Percentiles rank a stretch among this genome's conserved stretches.
phyloP scores from a whole-genome alignment of 768 basidiomycete genomes.

The Phallus indusiatus region DNA sequence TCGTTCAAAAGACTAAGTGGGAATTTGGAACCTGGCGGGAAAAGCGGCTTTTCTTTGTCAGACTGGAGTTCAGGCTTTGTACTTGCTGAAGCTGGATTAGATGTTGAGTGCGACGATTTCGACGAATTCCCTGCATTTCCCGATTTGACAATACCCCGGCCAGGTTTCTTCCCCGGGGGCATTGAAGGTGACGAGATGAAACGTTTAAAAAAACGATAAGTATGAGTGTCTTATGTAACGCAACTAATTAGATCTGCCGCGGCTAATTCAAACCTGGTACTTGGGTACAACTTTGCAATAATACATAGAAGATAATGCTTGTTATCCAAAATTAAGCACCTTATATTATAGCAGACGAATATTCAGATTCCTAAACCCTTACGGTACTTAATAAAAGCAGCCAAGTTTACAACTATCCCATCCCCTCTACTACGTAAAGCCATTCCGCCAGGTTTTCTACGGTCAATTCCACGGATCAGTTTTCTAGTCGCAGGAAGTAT shows the following conservation, averaged over 20 bases:
- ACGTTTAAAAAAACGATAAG: too few species aligned
- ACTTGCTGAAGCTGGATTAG: constrained; percentile 16
- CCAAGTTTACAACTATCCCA: constrained; percentile 65
- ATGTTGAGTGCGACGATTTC: constrained; percentile 32
- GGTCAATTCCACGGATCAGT: constrained; percentile 55
- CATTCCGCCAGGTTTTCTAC: constrained; percentile 53
- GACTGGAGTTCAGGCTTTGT: constrained; percentile 2
- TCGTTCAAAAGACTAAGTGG: constrained; percentile 75
- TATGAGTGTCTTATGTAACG: too few species aligned
- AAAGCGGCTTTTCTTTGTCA: constrained; percentile 47
- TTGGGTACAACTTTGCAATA: too few species aligned
- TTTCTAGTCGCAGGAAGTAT: constrained; percentile 55
- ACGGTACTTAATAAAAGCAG: constrained; percentile 69
- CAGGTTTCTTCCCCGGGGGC: constrained; percentile 44
- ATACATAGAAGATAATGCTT: too few species aligned
- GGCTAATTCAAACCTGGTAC: too few species aligned
- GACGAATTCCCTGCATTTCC: constrained; percentile 87
- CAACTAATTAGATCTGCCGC: too few species aligned
- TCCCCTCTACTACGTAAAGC: constrained; percentile 64
- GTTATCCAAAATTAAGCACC: neutral
- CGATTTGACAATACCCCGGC: constrained; percentile 63
- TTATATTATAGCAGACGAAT: neutral
- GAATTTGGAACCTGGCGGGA: constrained; percentile 79
- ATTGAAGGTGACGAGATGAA: constrained; percentile 22
- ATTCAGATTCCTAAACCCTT: constrained; percentile 37